Evolutionary conservation across 2,329 filamentous ascomycete genomes (phyloP).

Genomic region (Talaromyces sp.): DNA sequence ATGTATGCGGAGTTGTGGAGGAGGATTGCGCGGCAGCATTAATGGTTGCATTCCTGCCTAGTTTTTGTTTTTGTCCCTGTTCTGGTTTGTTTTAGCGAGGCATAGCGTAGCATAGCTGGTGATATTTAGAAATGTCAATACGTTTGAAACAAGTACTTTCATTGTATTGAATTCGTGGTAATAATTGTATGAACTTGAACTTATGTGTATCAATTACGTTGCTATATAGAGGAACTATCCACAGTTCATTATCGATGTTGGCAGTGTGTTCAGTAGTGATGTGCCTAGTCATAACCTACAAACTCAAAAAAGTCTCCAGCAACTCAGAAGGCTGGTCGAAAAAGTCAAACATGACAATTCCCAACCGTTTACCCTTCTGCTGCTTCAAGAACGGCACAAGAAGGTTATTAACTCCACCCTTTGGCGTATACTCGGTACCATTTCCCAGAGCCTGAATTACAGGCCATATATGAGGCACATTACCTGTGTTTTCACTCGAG

Average conservation of each 20-base stretch:
- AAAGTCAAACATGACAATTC: constrained; percentile 51
- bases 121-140: not conserved
- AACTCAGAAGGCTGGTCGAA: constrained; percentile 43
- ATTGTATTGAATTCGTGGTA: too few relatives aligned
- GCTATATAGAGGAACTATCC: too few relatives aligned
- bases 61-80: not conserved
- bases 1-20: constrained; percentile 34
- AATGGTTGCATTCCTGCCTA: too few relatives aligned
- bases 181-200: not conserved
- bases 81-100: not conserved
- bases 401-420: constrained; percentile 44
- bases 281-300: constrained; percentile 9
- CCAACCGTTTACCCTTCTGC: constrained; percentile 43
- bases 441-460: constrained; percentile 44
- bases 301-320: constrained; percentile 35
- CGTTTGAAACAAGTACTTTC: not conserved
- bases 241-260: too few relatives aligned
- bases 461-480: constrained; percentile 40
- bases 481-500: constrained; percentile 39
- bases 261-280: too few relatives aligned
- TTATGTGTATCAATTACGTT: too few relatives aligned
- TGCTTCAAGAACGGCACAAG: constrained; percentile 34
- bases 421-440: constrained; percentile 28
- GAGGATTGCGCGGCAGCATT: constrained; percentile 17
- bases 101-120: not conserved